Evolutionary conservation across 345 rosid genomes (phyloP), one percentile per base, ranked within the genome.

Genomic region (Citrus mangshanensis): DNA sequence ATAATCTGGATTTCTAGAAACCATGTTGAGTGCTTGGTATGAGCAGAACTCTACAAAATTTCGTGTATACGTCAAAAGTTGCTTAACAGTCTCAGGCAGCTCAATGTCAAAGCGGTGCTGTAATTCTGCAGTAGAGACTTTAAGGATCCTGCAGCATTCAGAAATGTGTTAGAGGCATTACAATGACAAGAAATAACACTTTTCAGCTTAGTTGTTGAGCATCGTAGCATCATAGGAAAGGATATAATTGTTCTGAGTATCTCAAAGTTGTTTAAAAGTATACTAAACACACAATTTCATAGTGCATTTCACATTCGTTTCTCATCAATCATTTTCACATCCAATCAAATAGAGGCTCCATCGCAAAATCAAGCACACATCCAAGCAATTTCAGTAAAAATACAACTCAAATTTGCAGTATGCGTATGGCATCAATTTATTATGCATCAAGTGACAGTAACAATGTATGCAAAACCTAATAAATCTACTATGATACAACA

Each of bases 11-110:
- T 58, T 71, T 37, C 82, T 87, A 77, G 81, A 80, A 1, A 87
- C 71, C 63, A 49, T 82, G 51, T 86, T 81, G 28, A 95, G 86
- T n/a, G 97, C 85, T 79, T 91, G 94, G 83, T 84, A 92, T 10
- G 93, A 92, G 83, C 94, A 91, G 77, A 91, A 93, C 89, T 95
- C 98, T 8, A 95, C 71, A 78, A 95, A 92, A 78, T 87, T 92
- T 85, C 93, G 86, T 24, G 96, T 86, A 32, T 91, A 92, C 14
- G 89, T 87, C 76, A 90, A 82, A 34, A 87, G 93, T 51, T 88
- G 96, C 86, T 90, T 88, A 61, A 85, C 95, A 83, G 85, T 88
- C 87, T 88, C 95, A 24, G 97, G 93, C 42, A 92, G 86, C 79
- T 92, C 98, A 25, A 89, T 85, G 78, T 93, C 95, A 65, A 87